A percentile compares a stretch with the other conserved stretches of the same genome.
Evolutionary conservation across 306 rosid species (phyloP).

Genomic region (Acacia confusa): DNA sequence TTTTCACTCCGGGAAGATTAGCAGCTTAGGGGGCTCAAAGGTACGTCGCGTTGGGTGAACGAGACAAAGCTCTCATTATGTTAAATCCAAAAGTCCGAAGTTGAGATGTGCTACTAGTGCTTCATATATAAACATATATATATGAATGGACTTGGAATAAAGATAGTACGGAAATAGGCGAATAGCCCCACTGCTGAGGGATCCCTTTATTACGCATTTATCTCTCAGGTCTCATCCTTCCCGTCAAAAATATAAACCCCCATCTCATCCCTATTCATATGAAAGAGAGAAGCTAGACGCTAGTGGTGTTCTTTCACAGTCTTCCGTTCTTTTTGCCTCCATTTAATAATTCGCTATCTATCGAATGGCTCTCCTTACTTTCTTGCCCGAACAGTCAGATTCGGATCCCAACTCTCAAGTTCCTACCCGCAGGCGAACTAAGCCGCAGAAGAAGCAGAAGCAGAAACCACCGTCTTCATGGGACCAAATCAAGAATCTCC

Average conservation of each 20-base stretch:
- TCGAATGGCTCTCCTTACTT: slow-evolving; percentile 67
- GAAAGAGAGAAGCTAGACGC: slow-evolving; percentile 31
- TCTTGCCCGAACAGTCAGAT: slow-evolving; percentile 48
- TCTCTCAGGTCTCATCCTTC: slow-evolving; percentile 32
- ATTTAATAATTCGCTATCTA: not conserved
- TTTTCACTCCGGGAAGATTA: not conserved
- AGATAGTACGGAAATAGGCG: not conserved
- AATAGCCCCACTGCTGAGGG: not conserved
- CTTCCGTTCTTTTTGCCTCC: not conserved
- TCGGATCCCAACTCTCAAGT: slow-evolving; percentile 40
- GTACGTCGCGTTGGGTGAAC: not conserved
- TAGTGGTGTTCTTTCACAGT: not conserved
- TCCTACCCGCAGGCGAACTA: slow-evolving; percentile 42
- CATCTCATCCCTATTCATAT: not conserved
- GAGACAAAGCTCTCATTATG: not conserved
- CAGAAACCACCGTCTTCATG: slow-evolving; percentile 60
- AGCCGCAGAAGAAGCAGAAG: slow-evolving; percentile 35
- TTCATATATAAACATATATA: no score
- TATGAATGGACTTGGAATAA: not conserved
- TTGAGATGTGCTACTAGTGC: not conserved
- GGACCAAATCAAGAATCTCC: slow-evolving; percentile 89
- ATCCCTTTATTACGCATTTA: slow-evolving; percentile 25
- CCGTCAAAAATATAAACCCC: not conserved
- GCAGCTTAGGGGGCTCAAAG: not conserved
- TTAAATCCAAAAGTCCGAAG: not conserved